phyloP scores from a whole-genome alignment of 2,329 filamentous ascomycete genomes.

The Cladosporium cucumerinum region DNA sequence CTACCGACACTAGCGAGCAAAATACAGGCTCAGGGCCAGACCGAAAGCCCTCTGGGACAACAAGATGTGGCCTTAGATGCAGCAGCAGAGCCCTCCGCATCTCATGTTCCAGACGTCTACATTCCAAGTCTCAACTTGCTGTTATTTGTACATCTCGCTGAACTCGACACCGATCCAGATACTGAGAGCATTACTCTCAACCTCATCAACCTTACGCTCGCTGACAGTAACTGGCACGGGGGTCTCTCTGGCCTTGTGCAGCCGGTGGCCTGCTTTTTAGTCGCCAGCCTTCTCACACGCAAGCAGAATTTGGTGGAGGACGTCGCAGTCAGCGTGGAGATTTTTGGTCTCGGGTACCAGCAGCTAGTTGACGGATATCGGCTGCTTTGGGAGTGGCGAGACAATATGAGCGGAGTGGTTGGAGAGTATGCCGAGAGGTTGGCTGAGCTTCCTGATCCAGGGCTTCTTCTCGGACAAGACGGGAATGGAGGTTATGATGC shows the following conservation, averaged over 20 bases:
- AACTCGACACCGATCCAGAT: slow-evolving; percentile 11
- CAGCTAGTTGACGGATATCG: neutral
- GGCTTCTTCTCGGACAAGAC: neutral
- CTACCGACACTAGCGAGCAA: neutral
- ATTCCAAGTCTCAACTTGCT: slow-evolving; percentile 4
- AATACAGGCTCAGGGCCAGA: neutral
- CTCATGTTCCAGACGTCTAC: neutral
- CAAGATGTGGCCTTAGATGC: neutral
- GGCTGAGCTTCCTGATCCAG: neutral
- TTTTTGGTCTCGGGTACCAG: neutral
- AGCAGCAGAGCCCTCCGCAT: neutral
- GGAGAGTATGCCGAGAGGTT: neutral
- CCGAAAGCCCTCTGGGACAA: neutral
- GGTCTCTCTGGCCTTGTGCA: slow-evolving; percentile 11
- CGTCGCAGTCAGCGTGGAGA: slow-evolving; percentile 6
- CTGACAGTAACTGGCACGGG: neutral
- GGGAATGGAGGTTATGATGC: neutral
- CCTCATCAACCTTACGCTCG: slow-evolving; percentile 17
- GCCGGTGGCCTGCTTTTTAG: slow-evolving; percentile 15
- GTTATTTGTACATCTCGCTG: slow-evolving; percentile 1
- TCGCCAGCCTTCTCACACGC: slow-evolving; percentile 16
- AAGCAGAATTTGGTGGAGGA: slow-evolving; percentile 15
- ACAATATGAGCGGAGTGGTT: neutral
- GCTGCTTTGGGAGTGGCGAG: slow-evolving; percentile 8
- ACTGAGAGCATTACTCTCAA: slow-evolving; percentile 17